These are phyloP conservation scores for Jaltomata sinuosa DNA, from an alignment of 257 asterid genomes.

Conservation along the genomic window DNA sequence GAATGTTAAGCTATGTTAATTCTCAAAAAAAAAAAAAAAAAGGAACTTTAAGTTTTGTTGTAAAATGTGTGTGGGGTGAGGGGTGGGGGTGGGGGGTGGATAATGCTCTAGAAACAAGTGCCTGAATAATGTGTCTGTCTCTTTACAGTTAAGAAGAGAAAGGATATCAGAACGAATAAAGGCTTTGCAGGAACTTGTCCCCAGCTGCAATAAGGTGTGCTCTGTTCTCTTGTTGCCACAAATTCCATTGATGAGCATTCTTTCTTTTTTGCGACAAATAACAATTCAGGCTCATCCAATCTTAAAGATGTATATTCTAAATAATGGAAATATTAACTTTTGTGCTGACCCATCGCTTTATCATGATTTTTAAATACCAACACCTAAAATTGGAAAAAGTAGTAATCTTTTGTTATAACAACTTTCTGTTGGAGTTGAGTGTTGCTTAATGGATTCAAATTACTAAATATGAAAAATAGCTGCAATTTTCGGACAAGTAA, in stretches of 20 bases:
- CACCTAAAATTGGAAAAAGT: background rate
- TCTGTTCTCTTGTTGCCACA: constrained; percentile 5
- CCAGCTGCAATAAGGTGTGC: constrained; percentile 68
- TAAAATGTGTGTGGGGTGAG: too few relatives aligned
- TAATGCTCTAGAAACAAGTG: background rate
- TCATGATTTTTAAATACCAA: background rate
- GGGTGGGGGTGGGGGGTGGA: background rate
- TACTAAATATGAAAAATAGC: background rate
- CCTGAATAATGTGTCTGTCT: constrained; percentile 1
- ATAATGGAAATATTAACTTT: background rate
- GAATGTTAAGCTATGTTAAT: background rate
- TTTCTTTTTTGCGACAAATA: background rate
- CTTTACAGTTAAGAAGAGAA: constrained; percentile 61
- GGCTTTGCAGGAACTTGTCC: constrained; percentile 83
- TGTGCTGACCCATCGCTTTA: background rate
- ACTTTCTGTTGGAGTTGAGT: background rate
- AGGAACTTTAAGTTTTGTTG: background rate
- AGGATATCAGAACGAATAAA: constrained; percentile 73
- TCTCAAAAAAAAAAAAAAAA: background rate
- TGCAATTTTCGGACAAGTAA: background rate
- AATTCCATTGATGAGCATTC: background rate
- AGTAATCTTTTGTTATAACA: background rate
- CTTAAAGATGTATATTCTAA: background rate
- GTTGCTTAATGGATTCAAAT: background rate
- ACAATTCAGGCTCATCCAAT: background rate